A percentile compares a stretch with the other conserved stretches of the same genome.
These are phyloP conservation scores for Taiozyma onychis DNA, from an alignment of 1,139 yeast species.

Conservation along the genomic window DNA sequence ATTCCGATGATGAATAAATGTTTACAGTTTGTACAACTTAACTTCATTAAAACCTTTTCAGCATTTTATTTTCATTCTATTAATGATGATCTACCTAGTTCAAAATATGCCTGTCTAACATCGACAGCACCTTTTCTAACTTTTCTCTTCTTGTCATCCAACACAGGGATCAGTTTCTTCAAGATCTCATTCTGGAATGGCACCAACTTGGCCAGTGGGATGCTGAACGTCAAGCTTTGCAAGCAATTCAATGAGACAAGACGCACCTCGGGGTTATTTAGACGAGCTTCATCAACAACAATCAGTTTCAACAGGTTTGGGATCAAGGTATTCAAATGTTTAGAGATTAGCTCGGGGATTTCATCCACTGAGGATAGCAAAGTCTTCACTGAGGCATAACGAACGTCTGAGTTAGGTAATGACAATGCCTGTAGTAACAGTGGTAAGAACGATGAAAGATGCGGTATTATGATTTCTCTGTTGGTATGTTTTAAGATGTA, in stretches of 20 bases:
- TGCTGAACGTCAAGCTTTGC: constrained; percentile 33
- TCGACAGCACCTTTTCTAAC: constrained; percentile 75
- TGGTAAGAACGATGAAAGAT: constrained; percentile 61
- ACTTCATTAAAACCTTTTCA: background rate
- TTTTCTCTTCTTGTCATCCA: constrained; percentile 71
- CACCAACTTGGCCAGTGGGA: constrained; percentile 38
- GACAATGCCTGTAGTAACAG: constrained; percentile 61
- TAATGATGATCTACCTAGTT: constrained; percentile 29
- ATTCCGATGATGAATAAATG: constrained; percentile 27
- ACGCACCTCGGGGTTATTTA: constrained; percentile 43
- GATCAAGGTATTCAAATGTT: constrained; percentile 51
- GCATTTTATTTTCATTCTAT: constrained; percentile 8
- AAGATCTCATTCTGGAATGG: constrained; percentile 51
- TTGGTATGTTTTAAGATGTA: constrained; percentile 63
- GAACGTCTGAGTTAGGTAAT: constrained; percentile 38
- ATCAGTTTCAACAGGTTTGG: constrained; percentile 39
- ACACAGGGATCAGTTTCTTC: constrained; percentile 39
- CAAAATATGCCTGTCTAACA: constrained; percentile 72
- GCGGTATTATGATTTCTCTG: constrained; percentile 52
- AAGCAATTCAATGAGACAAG: constrained; percentile 53
- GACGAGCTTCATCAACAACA: constrained; percentile 21
- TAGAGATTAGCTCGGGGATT: constrained; percentile 42
- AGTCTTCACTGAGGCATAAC: constrained; percentile 53
- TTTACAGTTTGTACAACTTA: background rate
- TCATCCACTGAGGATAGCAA: constrained; percentile 50